Percentiles rank a stretch among this genome's conserved stretches.
These are phyloP conservation scores for Solanum phureja DNA, from an alignment of 257 asterid species.

Conservation along the genomic window DNA sequence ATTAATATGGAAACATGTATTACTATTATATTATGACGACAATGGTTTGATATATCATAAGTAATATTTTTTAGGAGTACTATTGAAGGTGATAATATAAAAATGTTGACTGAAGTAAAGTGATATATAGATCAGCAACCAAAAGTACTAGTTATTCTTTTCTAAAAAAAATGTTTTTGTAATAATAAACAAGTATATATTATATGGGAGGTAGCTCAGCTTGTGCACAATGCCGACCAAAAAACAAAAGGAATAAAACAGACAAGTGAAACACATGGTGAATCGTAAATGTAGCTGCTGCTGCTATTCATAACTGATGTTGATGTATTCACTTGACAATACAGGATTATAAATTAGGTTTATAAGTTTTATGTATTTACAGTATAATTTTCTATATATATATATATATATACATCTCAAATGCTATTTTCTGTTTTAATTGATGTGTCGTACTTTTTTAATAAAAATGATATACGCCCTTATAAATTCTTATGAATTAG, in stretches of 20 bases:
- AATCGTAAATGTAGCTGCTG: background rate
- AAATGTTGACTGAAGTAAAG: background rate
- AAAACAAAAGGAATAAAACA: constrained; percentile 36
- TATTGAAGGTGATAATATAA: background rate
- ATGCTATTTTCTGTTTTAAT: background rate
- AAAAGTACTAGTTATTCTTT: background rate
- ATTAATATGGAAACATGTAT: background rate
- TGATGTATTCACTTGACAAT: background rate
- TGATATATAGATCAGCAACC: background rate
- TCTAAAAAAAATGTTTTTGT: background rate
- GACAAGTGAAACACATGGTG: constrained; percentile 19
- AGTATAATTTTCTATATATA: background rate
- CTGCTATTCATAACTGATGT: background rate
- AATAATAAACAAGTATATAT: background rate
- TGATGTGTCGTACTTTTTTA: background rate
- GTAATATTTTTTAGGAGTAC: background rate
- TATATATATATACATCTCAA: background rate
- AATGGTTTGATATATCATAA: background rate
- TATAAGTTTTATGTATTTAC: background rate
- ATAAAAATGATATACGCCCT: background rate
- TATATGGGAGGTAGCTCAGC: background rate
- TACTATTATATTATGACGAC: background rate
- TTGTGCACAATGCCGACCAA: constrained; percentile 7
- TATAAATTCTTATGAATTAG: background rate
- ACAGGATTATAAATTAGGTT: background rate